phyloP scores from a whole-genome alignment of 2,329 filamentous ascomycete species.

The Colletotrichum sp. region DNA sequence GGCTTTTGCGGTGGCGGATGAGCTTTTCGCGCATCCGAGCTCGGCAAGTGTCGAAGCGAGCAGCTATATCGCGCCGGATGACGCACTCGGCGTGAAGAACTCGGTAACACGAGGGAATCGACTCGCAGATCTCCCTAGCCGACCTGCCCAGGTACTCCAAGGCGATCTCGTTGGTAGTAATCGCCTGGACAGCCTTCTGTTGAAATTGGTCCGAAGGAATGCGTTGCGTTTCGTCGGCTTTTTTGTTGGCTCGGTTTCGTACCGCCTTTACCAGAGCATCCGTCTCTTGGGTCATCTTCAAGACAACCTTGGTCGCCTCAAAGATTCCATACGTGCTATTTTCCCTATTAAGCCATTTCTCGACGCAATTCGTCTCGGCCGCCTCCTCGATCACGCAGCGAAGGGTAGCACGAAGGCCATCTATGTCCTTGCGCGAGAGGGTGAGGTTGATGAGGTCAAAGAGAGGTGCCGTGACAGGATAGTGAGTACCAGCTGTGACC shows the following conservation, averaged over 20 bases:
- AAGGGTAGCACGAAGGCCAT: conserved; percentile 22
- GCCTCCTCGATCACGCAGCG: conserved; percentile 21
- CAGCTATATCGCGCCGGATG: conserved; percentile 34
- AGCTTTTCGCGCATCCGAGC: conserved; percentile 29
- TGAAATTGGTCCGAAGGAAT: conserved; percentile 11
- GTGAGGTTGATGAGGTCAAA: conserved; percentile 23
- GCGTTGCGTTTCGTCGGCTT: background rate
- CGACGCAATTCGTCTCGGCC: conserved; percentile 23
- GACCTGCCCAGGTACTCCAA: conserved; percentile 34
- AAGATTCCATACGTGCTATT: conserved; percentile 27
- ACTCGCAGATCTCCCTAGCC: conserved; percentile 34
- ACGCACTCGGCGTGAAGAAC: conserved; percentile 44
- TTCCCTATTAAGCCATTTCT: conserved; percentile 24
- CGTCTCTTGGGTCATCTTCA: background rate
- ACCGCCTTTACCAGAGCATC: conserved; percentile 19
- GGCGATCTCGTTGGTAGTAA: conserved; percentile 28
- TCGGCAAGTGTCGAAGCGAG: conserved; percentile 32
- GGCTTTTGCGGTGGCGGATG: background rate
- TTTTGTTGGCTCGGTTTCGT: background rate
- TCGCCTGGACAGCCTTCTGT: background rate
- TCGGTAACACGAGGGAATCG: conserved; percentile 33
- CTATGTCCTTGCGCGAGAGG: conserved; percentile 22
- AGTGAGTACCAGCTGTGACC: conserved; percentile 25
- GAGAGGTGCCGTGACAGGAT: conserved; percentile 24
- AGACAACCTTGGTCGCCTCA: conserved; percentile 22